Base-by-base conservation (phyloP, 495 filamentous ascomycete species). In the Penicillium paradoxum region DNA sequence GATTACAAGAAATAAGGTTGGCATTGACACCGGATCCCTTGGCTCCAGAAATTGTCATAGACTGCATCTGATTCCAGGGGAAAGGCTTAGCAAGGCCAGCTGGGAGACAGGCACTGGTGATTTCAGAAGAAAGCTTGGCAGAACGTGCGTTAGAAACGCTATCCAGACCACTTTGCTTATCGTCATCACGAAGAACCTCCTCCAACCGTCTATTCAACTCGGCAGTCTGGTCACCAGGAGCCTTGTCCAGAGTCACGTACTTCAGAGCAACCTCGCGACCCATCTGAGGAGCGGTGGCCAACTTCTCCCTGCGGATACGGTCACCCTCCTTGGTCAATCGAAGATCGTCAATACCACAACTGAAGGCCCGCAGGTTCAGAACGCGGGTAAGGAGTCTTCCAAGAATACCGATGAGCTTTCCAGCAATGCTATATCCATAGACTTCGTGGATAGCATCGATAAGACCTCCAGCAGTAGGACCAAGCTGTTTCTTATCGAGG, bases 21-120 rank as follows among this genome's bases (percentile, higher is more conserved):
- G 95, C 95, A 66, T 99, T 99, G 62, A 97, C 95, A 47, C 78
- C 69, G 32, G 80, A 86, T 63, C 95, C 93, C 78, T 99, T 99
- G 43, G 95, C 95, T 61, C 95, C 95, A 22, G 95, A 95, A 2
- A 85, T 84, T 9, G 95, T 99, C 95, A 99, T 99, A 54, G 86
- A 82, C 77, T 97, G 95, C 90, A 99, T 97, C 67, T 97, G 95
- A 58, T 99, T 99, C 63, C 85, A 86, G 0, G 95, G 95, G 72
- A 97, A 97, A 18, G 83, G 83, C 70, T 99, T 99, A 51, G 84
- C 83, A 32, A 99, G 81, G 30, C 90, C 91, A 8, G 63, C 62
- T 1, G 93, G 95, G 36, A 97, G 77, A 72, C 90, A 96, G 11
- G 78, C 76, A 25, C 72, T 74, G 6, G 90, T 96, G 45, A 97